Conservation (phyloP, 352 stramenopile species). For the Phytopythium ostracodes region DNA sequence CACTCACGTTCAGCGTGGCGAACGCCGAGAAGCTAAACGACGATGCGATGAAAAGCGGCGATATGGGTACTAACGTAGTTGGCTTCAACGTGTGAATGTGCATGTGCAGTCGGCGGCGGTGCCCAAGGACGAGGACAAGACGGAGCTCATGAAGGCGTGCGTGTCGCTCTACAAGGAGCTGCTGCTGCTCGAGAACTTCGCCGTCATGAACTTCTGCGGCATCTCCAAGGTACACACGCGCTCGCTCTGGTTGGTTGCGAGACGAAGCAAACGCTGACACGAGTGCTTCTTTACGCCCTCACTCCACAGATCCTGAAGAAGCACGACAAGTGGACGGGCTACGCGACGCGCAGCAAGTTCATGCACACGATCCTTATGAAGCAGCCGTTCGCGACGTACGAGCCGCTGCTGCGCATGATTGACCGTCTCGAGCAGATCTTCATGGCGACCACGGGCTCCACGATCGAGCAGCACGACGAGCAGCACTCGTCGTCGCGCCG, state of each 20-base stretch:
- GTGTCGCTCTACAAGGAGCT: slow-evolving; percentile 86
- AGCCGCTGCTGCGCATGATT: slow-evolving; percentile 83
- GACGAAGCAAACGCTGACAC: no score
- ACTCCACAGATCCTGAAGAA: slow-evolving; percentile 89
- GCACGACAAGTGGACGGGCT: slow-evolving; percentile 90
- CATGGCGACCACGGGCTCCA: slow-evolving; percentile 82
- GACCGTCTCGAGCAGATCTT: slow-evolving; percentile 85
- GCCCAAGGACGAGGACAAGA: slow-evolving; percentile 58
- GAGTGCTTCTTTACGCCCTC: no score
- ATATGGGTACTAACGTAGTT: background rate
- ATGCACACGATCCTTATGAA: slow-evolving; percentile 90
- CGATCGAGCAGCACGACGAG: slow-evolving; percentile 81
- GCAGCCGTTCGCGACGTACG: slow-evolving; percentile 84
- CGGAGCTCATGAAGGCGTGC: slow-evolving; percentile 75
- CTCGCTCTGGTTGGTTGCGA: background rate
- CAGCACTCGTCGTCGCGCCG: slow-evolving; percentile 44
- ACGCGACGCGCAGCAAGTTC: slow-evolving; percentile 88
- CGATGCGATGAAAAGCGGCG: no score
- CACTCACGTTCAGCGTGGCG: background rate
- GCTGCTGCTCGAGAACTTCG: slow-evolving; percentile 85
- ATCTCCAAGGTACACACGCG: slow-evolving; percentile 66
- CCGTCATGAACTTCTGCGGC: slow-evolving; percentile 88
- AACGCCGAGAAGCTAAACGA: background rate
- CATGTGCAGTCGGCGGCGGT: slow-evolving; percentile 29
- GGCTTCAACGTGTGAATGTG: slow-evolving; percentile 2